Evolutionary conservation across 2,329 filamentous ascomycete species (phyloP).

Genomic region (Colletotrichum viniferum): DNA sequence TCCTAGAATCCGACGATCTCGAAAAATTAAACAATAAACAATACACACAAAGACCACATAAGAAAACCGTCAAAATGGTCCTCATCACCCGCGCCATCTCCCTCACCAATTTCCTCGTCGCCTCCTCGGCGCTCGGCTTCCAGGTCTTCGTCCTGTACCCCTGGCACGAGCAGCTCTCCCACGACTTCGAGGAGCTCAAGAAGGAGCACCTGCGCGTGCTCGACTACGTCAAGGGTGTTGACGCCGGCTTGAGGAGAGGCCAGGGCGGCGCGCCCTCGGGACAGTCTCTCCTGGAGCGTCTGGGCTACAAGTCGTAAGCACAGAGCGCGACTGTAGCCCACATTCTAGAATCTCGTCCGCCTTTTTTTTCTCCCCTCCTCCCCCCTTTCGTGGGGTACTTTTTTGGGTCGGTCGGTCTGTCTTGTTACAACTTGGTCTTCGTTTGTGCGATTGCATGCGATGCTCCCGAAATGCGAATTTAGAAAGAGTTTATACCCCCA

Average conservation of each 20-base stretch:
- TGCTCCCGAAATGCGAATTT: not conserved
- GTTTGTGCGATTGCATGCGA: conserved; percentile 6
- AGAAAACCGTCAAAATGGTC: conserved; percentile 26
- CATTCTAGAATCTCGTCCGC: not conserved
- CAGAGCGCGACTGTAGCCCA: not conserved
- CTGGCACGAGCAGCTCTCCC: conserved; percentile 70
- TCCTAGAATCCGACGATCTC: not conserved
- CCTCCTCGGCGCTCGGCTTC: conserved; percentile 67
- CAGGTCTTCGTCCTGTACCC: conserved; percentile 74
- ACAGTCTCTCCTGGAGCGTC: conserved; percentile 18
- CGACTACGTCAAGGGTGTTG: conserved; percentile 31
- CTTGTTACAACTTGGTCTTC: not conserved
- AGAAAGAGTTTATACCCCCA: not conserved
- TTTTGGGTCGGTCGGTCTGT: not conserved
- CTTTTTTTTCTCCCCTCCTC: not conserved
- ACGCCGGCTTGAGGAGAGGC: conserved; percentile 16
- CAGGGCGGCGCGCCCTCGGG: conserved; percentile 17
- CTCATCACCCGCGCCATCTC: conserved; percentile 54
- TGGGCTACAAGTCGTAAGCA: conserved; percentile 22
- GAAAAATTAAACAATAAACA: not conserved
- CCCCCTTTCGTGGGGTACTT: not conserved
- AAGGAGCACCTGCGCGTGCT: conserved; percentile 57
- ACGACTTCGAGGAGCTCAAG: conserved; percentile 63
- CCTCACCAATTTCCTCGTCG: conserved; percentile 69
- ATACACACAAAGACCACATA: not conserved